phyloP scores from a whole-genome alignment of 805 yeast genomes.

The Huiozyma naganishii region DNA sequence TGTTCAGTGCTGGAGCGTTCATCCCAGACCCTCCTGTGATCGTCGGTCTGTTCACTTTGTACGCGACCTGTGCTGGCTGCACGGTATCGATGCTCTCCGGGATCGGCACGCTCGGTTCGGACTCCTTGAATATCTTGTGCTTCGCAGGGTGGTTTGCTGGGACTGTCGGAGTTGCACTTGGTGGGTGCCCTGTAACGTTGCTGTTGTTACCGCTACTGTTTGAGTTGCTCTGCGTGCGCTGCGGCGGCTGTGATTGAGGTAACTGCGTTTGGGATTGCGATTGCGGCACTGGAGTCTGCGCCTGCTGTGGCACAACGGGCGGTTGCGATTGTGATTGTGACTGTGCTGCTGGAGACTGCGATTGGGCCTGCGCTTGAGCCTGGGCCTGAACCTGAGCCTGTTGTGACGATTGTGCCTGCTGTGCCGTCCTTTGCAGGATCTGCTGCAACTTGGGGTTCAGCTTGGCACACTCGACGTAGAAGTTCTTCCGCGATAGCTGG shows the following conservation, averaged over 20 bases:
- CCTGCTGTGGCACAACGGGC: constrained; percentile 11
- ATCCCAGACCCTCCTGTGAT: constrained; percentile 76
- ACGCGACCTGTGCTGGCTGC: constrained; percentile 39
- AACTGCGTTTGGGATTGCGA: constrained; percentile 6
- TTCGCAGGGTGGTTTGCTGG: constrained; percentile 30
- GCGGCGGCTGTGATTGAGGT: constrained; percentile 6
- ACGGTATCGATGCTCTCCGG: constrained; percentile 62
- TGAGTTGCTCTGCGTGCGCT: not conserved
- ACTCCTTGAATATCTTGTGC: constrained; percentile 27
- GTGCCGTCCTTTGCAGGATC: constrained; percentile 21
- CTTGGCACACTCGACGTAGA: constrained; percentile 28
- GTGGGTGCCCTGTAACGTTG: constrained; percentile 19
- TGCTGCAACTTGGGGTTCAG: constrained; percentile 24
- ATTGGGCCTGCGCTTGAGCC: constrained; percentile 14
- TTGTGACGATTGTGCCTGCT: constrained; percentile 13
- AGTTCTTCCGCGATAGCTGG: constrained; percentile 22
- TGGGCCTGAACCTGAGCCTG: constrained; percentile 12
- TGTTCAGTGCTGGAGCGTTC: constrained; percentile 54
- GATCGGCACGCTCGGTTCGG: constrained; percentile 57
- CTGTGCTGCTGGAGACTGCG: constrained; percentile 4
- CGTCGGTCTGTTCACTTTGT: constrained; percentile 69
- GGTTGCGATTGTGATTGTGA: constrained; percentile 7
- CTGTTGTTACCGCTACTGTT: not conserved
- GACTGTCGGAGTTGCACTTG: constrained; percentile 39
- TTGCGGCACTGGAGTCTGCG: constrained; percentile 7